phyloP scores from a whole-genome alignment of 2,329 filamentous ascomycete genomes.

The Aspergillus hiratsukae region DNA sequence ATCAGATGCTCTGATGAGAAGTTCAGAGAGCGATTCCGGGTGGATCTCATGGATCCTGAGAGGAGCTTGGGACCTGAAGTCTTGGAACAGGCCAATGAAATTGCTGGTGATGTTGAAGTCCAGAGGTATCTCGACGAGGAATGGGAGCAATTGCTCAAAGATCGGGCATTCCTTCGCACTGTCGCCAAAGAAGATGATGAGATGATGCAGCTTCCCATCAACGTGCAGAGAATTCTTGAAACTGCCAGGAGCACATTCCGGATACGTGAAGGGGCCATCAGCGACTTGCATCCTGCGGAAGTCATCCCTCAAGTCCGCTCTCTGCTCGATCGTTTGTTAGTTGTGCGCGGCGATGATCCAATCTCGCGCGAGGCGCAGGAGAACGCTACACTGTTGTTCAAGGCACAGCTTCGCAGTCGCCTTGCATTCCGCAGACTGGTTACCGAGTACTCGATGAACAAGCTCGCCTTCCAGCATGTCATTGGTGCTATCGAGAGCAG shows the following conservation, averaged over 20 bases:
- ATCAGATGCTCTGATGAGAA: conserved; percentile 72
- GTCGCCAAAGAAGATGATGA: conserved; percentile 76
- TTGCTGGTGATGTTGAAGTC: conserved; percentile 79
- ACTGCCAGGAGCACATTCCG: conserved; percentile 87
- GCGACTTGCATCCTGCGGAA: conserved; percentile 82
- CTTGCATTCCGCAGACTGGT: conserved; percentile 92
- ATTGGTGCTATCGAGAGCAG: conserved; percentile 85
- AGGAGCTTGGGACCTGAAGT: conserved; percentile 62
- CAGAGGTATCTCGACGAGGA: conserved; percentile 86
- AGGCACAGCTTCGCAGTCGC: conserved; percentile 81
- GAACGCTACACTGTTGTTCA: conserved; percentile 87
- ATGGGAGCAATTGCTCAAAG: conserved; percentile 71
- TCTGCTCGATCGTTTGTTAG: conserved; percentile 70
- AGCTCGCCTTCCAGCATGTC: conserved; percentile 87
- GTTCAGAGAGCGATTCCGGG: conserved; percentile 75
- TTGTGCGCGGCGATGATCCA: conserved; percentile 78
- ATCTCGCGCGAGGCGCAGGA: conserved; percentile 82
- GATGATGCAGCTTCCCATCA: conserved; percentile 86
- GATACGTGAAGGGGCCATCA: conserved; percentile 78
- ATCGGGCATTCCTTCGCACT: conserved; percentile 68
- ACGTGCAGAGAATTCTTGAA: conserved; percentile 84
- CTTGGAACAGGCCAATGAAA: conserved; percentile 80
- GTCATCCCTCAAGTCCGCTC: conserved; percentile 75
- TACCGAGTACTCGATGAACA: conserved; percentile 78
- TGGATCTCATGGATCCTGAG: conserved; percentile 76